Conservation (phyloP, 1,284 basidiomycete species). For the Dichomitus squalens region DNA sequence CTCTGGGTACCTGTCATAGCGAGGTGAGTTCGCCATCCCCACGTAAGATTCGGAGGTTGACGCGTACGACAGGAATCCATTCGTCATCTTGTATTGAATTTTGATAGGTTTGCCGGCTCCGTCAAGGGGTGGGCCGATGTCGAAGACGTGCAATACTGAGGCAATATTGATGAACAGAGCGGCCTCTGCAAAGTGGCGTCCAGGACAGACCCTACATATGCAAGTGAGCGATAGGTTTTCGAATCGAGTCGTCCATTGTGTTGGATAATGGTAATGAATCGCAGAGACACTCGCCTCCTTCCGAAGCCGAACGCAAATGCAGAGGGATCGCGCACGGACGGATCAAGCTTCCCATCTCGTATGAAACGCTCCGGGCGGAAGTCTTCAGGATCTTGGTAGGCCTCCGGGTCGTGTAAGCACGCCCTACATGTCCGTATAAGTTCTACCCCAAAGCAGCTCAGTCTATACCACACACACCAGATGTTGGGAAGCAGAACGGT, state of each 20-base stretch:
- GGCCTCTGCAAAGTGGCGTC: conserved; percentile 34
- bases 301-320: conserved; percentile 9
- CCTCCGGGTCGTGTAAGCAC: background rate
- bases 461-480: too few species aligned
- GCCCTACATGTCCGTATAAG: too few species aligned
- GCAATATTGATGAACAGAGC: conserved; percentile 4
- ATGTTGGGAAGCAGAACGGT: conserved; percentile 19
- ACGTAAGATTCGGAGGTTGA: too few species aligned
- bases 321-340: background rate
- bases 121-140: conserved; percentile 3
- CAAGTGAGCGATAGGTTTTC: too few species aligned
- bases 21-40: background rate
- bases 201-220: background rate
- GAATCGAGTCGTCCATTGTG: too few species aligned
- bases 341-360: background rate
- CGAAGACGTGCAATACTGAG: conserved; percentile 3
- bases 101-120: background rate
- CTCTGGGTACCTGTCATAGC: background rate
- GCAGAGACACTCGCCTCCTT: background rate
- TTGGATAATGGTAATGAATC: background rate
- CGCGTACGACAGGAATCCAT: conserved; percentile 3
- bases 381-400: background rate
- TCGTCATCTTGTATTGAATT: background rate
- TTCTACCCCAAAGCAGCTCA: too few species aligned
- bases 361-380: conserved; percentile 6